Evolutionary conservation across 257 asterid genomes (phyloP), one percentile per base, ranked within the genome.

Genomic region (Asclepias syriaca): DNA sequence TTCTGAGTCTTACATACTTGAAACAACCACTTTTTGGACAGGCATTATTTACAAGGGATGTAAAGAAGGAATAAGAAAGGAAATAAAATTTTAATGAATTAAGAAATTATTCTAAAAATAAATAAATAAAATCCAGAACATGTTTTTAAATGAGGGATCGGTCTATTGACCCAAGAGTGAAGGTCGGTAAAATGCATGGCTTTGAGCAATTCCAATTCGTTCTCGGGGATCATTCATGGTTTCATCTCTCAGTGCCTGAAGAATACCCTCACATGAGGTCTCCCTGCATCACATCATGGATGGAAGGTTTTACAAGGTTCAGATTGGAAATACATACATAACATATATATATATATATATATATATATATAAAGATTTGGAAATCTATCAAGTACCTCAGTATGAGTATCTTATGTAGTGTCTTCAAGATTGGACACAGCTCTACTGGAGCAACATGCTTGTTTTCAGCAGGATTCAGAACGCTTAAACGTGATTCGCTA

Each of bases 221-320:
- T 92, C 98, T 13, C 98, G 92, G 0, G 98, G 98, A 75, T 92
- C 97, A 5, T 90, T 92, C 80, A 88, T 79, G 82, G 85, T 87
- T 74, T 92, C 90, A 70, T 92, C 98, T 57, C 91, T 86, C 77
- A 92, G 72, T 19, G 98, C 95, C 79, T 88, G 84, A 60, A 90
- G 98, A 75, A 92, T 92, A 10, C 89, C 96, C 72, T 83, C 72
- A 7, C 83, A 71, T n/a, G 85, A 85, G 71, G 82, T 85, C 75
- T 87, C 97, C 86, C 98, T 92, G 75, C 21, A 56, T 9, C 21
- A 67, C 11, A 48, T 1, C 51, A 10, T 34, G 39, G 64, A 10
- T 34, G 39, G 39, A 43, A 66, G n/a, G 21, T 49, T 15, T 10
- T 49, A 49, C 34, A 40, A 66, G 50, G 19, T 16, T 72, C 43